Evolutionary conservation across 495 filamentous ascomycete species (phyloP), one percentile per base, ranked within the genome.

Genomic region (Podospora anserina): DNA sequence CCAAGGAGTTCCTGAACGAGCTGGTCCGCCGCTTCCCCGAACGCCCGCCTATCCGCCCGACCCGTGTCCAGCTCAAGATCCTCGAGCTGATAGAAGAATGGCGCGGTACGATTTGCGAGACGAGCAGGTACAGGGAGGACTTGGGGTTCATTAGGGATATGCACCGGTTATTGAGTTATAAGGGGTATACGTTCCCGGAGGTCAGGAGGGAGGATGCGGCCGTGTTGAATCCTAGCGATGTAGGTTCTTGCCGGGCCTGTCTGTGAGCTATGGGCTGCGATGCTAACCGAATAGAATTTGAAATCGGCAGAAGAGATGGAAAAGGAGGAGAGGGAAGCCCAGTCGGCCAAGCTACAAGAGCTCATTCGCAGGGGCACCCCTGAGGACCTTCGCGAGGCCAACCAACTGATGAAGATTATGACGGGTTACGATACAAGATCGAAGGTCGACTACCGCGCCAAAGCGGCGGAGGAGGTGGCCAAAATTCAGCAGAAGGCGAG

Each of bases 301-400:
- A 92, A 94, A 76, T 97, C 95, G 15, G 95, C 94, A 16, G 95
- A 99, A 72, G 95, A 99, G 78, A 99, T 99, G 95, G 95, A 99
- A 74, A 93, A 94, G 74, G 95, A 99, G 77, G 95, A 99, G 76
- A 85, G 84, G 65, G 93, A 94, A 74, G 95, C 94, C 3, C 95
- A 99, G 74, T 96, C 93, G 13, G 95, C 95, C 11, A 99, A 99
- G 80, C 84, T 99, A 39, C 95, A 99, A 77, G 95, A 99, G 82
- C 83, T 99, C 59, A 97, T 99, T 77, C 88, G 95, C 67, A 85
- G 95, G 70, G 95, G 95, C 53, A 89, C 91, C 5, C 95, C 95
- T 4, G 89, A 94, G 63, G 95, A 98, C 78, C 79, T 99, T 30
- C 93, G 97, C 75, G 95, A 98, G 82, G 95, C 95, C 13, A 99